Evolutionary conservation across 257 asterid genomes (phyloP).

Genomic region (Ophiorrhiza pumila): DNA sequence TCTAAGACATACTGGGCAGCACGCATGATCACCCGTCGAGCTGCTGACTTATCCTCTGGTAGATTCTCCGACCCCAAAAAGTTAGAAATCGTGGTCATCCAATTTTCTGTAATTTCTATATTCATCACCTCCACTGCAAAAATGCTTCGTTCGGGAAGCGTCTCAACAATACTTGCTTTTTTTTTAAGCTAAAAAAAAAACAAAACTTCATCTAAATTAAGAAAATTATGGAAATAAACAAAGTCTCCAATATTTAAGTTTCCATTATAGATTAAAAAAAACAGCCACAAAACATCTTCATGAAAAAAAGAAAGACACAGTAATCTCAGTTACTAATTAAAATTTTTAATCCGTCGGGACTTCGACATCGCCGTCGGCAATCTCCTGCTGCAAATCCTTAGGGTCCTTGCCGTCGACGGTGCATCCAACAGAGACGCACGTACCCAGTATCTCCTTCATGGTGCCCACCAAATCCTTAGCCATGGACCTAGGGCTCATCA

Average conservation of each 20-base stretch:
- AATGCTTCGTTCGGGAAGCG: no score
- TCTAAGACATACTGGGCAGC: no score
- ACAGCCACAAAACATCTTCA: background rate
- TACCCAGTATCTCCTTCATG: conserved; percentile 64
- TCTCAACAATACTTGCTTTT: no score
- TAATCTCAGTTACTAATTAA: background rate
- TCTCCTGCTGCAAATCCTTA: conserved; percentile 66
- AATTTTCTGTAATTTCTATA: no score
- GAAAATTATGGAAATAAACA: background rate
- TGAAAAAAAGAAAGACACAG: background rate
- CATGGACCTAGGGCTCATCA: conserved; percentile 54
- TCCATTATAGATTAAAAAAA: background rate
- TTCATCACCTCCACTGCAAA: no score
- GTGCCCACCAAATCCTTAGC: conserved; percentile 60
- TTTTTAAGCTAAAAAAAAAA: no score
- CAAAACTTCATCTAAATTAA: conserved; percentile 3
- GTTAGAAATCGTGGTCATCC: no score
- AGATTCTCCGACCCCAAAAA: no score
- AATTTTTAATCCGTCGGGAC: conserved; percentile 43
- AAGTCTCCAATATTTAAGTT: background rate
- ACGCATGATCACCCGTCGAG: no score
- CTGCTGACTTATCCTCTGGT: no score
- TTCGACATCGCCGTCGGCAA: conserved; percentile 58
- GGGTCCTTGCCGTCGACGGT: conserved; percentile 61
- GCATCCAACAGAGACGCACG: conserved; percentile 69